phyloP scores from a whole-genome alignment of 129 eudicot genomes.

The Tanacetum coccineum region DNA sequence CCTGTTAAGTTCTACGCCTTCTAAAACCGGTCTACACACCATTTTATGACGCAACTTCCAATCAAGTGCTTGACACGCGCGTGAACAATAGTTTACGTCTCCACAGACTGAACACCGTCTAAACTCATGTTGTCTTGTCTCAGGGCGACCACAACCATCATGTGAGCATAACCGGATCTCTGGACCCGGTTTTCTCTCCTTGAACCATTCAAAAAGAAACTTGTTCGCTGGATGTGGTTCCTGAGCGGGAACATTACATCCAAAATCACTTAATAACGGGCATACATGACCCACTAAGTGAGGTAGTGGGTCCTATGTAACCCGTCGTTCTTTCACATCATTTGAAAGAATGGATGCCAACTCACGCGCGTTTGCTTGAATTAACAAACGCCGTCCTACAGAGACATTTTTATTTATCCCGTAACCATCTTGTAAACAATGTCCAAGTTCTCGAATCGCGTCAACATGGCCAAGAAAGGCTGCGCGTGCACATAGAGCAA shows the following conservation, averaged over 20 bases:
- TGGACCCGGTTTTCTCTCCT: constrained; percentile 26
- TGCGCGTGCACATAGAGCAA: too few species aligned
- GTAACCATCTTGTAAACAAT: too few species aligned
- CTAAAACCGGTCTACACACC: constrained; percentile 39
- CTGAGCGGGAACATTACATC: constrained; percentile 67
- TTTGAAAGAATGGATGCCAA: constrained; percentile 53
- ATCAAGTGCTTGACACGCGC: constrained; percentile 83
- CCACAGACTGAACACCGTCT: constrained; percentile 81
- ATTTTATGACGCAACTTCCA: constrained; percentile 71
- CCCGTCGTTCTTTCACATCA: constrained; percentile 38
- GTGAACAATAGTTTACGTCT: constrained; percentile 65
- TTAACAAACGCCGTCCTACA: constrained; percentile 75
- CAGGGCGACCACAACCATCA: constrained; percentile 69
- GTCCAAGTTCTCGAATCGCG: too few species aligned
- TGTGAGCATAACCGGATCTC: constrained; percentile 68
- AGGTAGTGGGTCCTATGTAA: constrained; percentile 47
- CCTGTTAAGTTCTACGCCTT: too few species aligned
- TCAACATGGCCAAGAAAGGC: too few species aligned
- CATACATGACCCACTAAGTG: constrained; percentile 39
- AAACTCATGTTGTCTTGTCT: constrained; percentile 68
- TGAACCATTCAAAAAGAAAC: constrained; percentile 66
- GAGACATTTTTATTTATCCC: constrained; percentile 67
- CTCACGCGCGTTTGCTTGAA: constrained; percentile 89
- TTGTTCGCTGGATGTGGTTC: constrained; percentile 65
- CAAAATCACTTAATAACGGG: constrained; percentile 73